Evolutionary conservation across 2,329 filamentous ascomycete genomes (phyloP).

Genomic region (Diaporthe caulivora): DNA sequence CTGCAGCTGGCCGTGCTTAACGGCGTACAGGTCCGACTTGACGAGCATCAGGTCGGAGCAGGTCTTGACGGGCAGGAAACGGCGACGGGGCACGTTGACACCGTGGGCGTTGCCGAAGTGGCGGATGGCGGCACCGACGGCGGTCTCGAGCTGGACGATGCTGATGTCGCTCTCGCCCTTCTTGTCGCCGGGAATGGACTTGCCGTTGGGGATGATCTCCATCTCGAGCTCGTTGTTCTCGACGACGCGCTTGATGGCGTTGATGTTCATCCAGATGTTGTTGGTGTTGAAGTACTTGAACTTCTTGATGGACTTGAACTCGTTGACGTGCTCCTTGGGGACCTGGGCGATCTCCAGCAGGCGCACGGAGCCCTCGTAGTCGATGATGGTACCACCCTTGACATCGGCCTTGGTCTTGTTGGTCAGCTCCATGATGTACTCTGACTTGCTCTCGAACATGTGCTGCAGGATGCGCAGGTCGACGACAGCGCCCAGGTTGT

Average conservation of each 20-base stretch:
- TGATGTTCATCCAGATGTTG: constrained; percentile 99
- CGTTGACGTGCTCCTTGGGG: constrained; percentile 99
- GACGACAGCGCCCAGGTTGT: constrained; percentile 97
- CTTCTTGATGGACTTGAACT: constrained; percentile 99
- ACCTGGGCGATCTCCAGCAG: constrained; percentile 99
- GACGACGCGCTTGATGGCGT: constrained; percentile 97
- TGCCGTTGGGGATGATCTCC: constrained; percentile 99
- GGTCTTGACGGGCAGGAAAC: constrained; percentile 99
- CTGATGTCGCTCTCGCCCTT: constrained; percentile 99
- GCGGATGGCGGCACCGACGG: constrained; percentile 96
- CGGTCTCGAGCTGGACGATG: constrained; percentile 98
- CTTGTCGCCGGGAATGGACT: constrained; percentile 98
- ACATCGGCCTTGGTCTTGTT: constrained; percentile 99
- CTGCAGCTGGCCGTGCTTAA: constrained; percentile 97
- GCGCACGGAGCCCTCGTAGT: constrained; percentile 97
- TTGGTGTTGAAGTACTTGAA: constrained; percentile 99
- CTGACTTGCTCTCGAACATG: constrained; percentile 96
- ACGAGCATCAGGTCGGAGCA: constrained; percentile 99
- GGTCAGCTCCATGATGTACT: constrained; percentile 99
- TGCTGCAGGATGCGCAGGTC: constrained; percentile 98
- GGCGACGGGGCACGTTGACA: constrained; percentile 96
- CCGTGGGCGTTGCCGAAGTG: constrained; percentile 99
- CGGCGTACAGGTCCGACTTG: constrained; percentile 98
- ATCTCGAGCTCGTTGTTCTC: constrained; percentile 98
- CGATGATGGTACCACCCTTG: constrained; percentile 99